Percentiles rank a stretch among this genome's conserved stretches.
Conservation (phyloP, 1,284 basidiomycete species). For the Fomitopsis pinicola region DNA sequence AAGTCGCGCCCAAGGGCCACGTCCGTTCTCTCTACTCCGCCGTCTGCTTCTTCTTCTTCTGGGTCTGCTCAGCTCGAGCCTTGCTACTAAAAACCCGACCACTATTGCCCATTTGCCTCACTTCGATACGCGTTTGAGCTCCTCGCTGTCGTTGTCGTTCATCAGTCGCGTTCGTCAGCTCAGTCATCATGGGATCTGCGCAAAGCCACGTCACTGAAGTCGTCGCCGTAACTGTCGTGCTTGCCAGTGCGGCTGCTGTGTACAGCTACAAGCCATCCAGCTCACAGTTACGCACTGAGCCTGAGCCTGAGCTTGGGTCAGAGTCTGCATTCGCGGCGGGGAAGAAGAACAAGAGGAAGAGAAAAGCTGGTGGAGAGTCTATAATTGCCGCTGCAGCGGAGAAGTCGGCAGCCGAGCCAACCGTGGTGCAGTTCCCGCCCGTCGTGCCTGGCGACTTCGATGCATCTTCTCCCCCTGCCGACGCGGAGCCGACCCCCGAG, state of each 20-base stretch:
- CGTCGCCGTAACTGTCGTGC: conserved; percentile 34
- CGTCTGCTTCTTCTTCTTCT: neutral
- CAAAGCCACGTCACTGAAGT: conserved; percentile 42
- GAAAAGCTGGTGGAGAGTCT: conserved; percentile 13
- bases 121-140: neutral
- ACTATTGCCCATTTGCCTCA: neutral
- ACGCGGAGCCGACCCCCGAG: conserved; percentile 12
- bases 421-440: conserved; percentile 35
- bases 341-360: conserved; percentile 38
- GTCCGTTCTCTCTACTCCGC: neutral
- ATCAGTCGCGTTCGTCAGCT: neutral
- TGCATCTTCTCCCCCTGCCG: conserved; percentile 13
- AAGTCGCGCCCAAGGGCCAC: neutral
- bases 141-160: neutral
- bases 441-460: conserved; percentile 46
- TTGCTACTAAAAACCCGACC: neutral
- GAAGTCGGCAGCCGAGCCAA: conserved; percentile 17
- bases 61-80: neutral
- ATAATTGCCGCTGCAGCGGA: conserved; percentile 10
- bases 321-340: conserved; percentile 24
- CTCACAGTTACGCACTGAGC: conserved; percentile 9
- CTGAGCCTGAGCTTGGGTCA: conserved; percentile 5
- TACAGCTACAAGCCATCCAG: conserved; percentile 33
- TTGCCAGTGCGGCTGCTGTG: conserved; percentile 35
- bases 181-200: conserved; percentile 41